Conservation (phyloP, 768 basidiomycete genomes). For the Crassisporium funariophilum region DNA sequence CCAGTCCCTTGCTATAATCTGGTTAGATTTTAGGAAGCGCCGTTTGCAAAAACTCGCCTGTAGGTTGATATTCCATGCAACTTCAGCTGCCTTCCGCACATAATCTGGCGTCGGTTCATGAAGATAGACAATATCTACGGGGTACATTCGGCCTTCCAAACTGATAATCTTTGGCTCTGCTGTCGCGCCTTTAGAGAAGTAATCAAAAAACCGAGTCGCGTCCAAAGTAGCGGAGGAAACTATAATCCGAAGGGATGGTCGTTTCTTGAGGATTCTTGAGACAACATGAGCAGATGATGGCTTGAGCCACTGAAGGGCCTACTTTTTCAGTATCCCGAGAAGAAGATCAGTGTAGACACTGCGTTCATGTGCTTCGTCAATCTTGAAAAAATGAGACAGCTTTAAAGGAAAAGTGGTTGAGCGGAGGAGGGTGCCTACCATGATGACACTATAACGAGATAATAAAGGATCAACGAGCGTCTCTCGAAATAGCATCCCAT, state of each 20-base stretch:
- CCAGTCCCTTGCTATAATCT: slow-evolving; percentile 70
- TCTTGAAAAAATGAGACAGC: slow-evolving; percentile 43
- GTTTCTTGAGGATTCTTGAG: slow-evolving; percentile 84
- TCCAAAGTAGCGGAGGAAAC: slow-evolving; percentile 98
- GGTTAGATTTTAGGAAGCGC: slow-evolving; percentile 2
- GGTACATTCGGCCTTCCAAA: slow-evolving; percentile 92
- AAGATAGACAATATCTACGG: slow-evolving; percentile 91
- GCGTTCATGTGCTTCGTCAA: slow-evolving; percentile 97
- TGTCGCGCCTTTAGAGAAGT: slow-evolving; percentile 70
- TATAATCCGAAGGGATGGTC: slow-evolving; percentile 86
- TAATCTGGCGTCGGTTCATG: slow-evolving; percentile 80
- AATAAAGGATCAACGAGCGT: slow-evolving; percentile 89
- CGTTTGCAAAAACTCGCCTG: slow-evolving; percentile 51
- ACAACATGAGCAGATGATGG: slow-evolving; percentile 1
- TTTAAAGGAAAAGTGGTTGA: slow-evolving; percentile 3
- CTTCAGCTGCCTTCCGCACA: slow-evolving; percentile 77
- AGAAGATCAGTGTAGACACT: slow-evolving; percentile 95
- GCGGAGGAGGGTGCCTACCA: slow-evolving; percentile 53
- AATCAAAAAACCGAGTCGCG: slow-evolving; percentile 84
- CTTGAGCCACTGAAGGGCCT: slow-evolving; percentile 13
- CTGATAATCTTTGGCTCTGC: slow-evolving; percentile 84
- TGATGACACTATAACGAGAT: slow-evolving; percentile 91
- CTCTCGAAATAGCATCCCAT: slow-evolving; percentile 97
- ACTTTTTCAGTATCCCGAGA: slow-evolving; percentile 94
- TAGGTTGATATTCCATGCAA: slow-evolving; percentile 78